Percentiles rank a stretch among this genome's conserved stretches.
Conservation (phyloP, 1,284 basidiomycete genomes). For the Malassezia cuniculi region DNA sequence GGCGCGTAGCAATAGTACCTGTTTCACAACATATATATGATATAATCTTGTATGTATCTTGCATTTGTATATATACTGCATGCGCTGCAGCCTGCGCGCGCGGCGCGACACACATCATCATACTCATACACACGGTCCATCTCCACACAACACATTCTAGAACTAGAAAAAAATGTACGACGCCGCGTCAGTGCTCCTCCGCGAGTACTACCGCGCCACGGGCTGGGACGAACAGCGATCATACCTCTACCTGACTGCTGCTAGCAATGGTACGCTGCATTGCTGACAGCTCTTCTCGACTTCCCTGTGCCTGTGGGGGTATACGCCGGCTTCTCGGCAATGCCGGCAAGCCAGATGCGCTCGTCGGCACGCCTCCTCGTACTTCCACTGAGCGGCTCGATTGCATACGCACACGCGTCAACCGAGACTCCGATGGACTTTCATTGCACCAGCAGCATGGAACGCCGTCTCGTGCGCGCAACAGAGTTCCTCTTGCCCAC, state of each 20-base stretch:
- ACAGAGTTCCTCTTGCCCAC: constrained; percentile 35
- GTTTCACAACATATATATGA: no score
- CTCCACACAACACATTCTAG: no score
- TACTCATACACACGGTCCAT: no score
- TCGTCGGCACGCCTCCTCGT: constrained; percentile 78
- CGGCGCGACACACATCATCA: no score
- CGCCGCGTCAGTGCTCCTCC: constrained; percentile 59
- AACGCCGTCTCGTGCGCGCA: constrained; percentile 4
- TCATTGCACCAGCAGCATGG: constrained; percentile 5
- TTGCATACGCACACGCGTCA: constrained; percentile 75
- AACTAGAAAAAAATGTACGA: constrained; percentile 29
- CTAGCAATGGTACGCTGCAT: constrained; percentile 35
- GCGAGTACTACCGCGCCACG: constrained; percentile 74
- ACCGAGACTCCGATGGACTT: constrained; percentile 48
- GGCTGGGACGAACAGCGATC: constrained; percentile 94
- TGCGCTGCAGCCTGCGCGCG: no score
- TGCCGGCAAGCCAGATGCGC: constrained; percentile 68
- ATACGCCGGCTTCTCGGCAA: constrained; percentile 70
- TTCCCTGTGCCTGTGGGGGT: constrained; percentile 67
- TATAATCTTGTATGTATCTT: no score
- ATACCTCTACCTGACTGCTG: constrained; percentile 75
- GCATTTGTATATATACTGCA: no score
- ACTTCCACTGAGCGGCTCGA: constrained; percentile 76
- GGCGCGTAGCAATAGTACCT: constrained; percentile 19
- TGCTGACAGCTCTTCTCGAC: constrained; percentile 59